Conservation (phyloP, 2,329 filamentous ascomycete species). For the Xylaria hypoxylon region DNA sequence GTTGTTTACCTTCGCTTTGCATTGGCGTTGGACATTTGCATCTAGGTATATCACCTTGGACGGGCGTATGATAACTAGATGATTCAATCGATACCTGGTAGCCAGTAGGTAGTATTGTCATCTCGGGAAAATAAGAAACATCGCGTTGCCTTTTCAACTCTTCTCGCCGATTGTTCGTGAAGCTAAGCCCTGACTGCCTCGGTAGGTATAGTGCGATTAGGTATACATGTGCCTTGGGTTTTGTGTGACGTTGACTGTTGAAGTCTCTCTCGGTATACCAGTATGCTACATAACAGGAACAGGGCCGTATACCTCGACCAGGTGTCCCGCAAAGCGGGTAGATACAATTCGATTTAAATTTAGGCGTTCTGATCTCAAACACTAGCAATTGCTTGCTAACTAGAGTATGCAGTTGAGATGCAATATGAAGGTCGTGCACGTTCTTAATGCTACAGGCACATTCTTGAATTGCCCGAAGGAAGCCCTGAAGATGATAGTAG, state of each 20-base stretch:
- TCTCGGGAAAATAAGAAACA: not conserved
- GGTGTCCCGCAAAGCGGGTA: not conserved
- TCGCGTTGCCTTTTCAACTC: not conserved
- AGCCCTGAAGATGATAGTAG: not conserved
- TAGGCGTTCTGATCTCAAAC: not conserved
- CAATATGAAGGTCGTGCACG: not conserved
- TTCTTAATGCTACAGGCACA: not conserved
- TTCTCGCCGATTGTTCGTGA: not conserved
- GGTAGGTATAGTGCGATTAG: not conserved
- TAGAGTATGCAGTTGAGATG: not conserved
- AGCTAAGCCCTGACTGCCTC: not conserved
- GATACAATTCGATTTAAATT: not conserved
- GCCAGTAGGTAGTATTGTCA: too few relatives aligned
- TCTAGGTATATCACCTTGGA: too few relatives aligned
- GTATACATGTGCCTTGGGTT: not conserved
- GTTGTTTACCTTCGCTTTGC: too few relatives aligned
- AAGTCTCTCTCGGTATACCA: not conserved
- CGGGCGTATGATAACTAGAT: too few relatives aligned
- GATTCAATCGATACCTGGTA: too few relatives aligned
- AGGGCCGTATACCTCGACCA: not conserved
- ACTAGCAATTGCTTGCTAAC: not conserved
- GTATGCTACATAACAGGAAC: not conserved
- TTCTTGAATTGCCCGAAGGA: not conserved
- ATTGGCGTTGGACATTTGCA: too few relatives aligned
- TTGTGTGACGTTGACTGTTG: not conserved